phyloP scores from a whole-genome alignment of 768 basidiomycete species.

The Dictyophora rubrovolvata region DNA sequence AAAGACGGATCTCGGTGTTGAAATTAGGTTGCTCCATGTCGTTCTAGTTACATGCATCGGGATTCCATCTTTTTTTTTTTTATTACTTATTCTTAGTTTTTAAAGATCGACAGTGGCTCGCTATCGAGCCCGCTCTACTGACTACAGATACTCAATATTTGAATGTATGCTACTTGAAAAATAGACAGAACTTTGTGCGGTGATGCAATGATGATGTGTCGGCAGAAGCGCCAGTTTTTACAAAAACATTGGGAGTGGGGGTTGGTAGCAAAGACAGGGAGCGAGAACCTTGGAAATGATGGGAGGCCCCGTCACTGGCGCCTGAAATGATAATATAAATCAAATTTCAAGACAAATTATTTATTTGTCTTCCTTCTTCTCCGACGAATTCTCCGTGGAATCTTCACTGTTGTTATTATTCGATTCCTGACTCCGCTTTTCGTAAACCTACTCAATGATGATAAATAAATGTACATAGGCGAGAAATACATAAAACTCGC shows the following conservation, averaged over 20 bases:
- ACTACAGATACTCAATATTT: too few species aligned
- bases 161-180: too few species aligned
- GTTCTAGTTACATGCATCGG: too few species aligned
- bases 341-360: background rate
- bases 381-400: conserved; percentile 32
- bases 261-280: too few species aligned
- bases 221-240: too few species aligned
- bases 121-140: background rate
- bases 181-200: too few species aligned
- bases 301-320: too few species aligned
- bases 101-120: background rate
- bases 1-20: background rate
- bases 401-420: conserved; percentile 34
- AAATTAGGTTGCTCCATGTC: background rate
- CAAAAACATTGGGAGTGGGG: too few species aligned
- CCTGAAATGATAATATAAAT: background rate
- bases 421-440: conserved; percentile 74
- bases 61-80: background rate
- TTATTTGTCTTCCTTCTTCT: conserved; percentile 66
- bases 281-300: too few species aligned
- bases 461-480: background rate
- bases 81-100: background rate
- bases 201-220: too few species aligned
- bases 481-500: conserved; percentile 19
- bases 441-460: conserved; percentile 46